Base-by-base conservation (phyloP, 345 rosid species). In the Moricandia moricandioides region DNA sequence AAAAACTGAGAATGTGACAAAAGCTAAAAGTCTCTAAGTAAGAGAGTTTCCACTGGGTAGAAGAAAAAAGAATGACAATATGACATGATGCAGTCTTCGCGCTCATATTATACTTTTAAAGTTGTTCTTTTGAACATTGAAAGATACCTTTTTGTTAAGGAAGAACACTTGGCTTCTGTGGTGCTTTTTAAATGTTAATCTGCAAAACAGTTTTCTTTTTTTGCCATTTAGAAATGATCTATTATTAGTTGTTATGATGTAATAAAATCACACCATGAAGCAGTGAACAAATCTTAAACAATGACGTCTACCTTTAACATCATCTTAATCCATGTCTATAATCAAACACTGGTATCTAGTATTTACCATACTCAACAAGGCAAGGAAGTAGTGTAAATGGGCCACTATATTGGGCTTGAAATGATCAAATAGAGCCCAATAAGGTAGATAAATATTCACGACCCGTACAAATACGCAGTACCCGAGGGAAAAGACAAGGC, bases 21-120 rank as follows among this genome's bases (percentile, higher is more conserved):
- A 21, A 70, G 75, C 65, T 43, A 24, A 43, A 45, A 70, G 80
- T 76, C 61, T 76, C 61, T 11, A 58, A 69, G 74, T 3, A 39
- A 76, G 37, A 63, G 29, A 37, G 39, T 45, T 24, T 30, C 45
- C 63, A 35, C 18, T 24, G 47, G 69, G 68, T 59, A 21, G 1
- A 4, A 66, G 1, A 45, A 24, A 31, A 13, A 30, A n/a, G 34
- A 56, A 27, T 26, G 52, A 74, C 18, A 66, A 34, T 68, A 66
- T 58, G 67, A 74, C 18, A 66, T 47, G 73, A 66, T 58, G 67
- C 67, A 67, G 35, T 61, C 51, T 69, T 55, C 29, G 33, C n/a
- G 65, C 65, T 62, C 39, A 27, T 17, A 62, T 10, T 21, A 21
- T 21, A 76, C 70, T 55, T 69, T 43, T 21, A 76, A 30, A 69